A percentile compares a stretch with the other conserved stretches of the same genome.
These are phyloP conservation scores for Volvox africanus DNA, from an alignment of 139 green algal species.

Conservation along the genomic window DNA sequence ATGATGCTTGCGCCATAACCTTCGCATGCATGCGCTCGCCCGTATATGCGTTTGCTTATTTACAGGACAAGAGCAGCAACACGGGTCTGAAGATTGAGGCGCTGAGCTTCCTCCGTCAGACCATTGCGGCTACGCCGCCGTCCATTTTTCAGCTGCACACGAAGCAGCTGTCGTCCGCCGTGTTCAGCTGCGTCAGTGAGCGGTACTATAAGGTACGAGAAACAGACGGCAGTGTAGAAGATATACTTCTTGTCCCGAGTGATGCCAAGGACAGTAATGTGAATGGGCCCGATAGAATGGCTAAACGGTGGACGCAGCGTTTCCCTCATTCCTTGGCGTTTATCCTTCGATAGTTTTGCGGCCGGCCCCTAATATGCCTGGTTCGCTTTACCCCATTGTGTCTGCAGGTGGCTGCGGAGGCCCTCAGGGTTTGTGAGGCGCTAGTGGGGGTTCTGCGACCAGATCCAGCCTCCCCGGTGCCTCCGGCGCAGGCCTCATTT, in stretches of 20 bases:
- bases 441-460: slow-evolving; percentile 86
- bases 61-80: slow-evolving; percentile 76
- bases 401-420: slow-evolving; percentile 84
- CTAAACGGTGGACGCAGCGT: too few species aligned
- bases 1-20: too few species aligned
- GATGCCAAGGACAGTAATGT: too few species aligned
- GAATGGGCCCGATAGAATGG: too few species aligned
- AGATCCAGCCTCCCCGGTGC: slow-evolving; percentile 34
- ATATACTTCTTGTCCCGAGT: too few species aligned
- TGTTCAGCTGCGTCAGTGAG: slow-evolving; percentile 76
- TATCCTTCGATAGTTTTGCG: too few species aligned
- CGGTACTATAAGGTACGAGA: slow-evolving; percentile 91
- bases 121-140: slow-evolving; percentile 67
- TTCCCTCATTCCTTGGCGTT: too few species aligned
- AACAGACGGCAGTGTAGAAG: too few species aligned
- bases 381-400: not conserved
- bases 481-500: slow-evolving; percentile 51
- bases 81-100: slow-evolving; percentile 92
- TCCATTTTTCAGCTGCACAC: slow-evolving; percentile 73
- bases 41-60: too few species aligned
- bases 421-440: slow-evolving; percentile 82
- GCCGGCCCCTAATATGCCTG: too few species aligned
- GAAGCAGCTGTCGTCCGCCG: slow-evolving; percentile 61
- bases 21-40: too few species aligned
- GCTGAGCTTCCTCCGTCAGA: slow-evolving; percentile 86